A percentile compares a stretch with the other conserved stretches of the same genome.
Evolutionary conservation across 2,329 filamentous ascomycete genomes (phyloP).

Genomic region (Sarocladium brachiariae): DNA sequence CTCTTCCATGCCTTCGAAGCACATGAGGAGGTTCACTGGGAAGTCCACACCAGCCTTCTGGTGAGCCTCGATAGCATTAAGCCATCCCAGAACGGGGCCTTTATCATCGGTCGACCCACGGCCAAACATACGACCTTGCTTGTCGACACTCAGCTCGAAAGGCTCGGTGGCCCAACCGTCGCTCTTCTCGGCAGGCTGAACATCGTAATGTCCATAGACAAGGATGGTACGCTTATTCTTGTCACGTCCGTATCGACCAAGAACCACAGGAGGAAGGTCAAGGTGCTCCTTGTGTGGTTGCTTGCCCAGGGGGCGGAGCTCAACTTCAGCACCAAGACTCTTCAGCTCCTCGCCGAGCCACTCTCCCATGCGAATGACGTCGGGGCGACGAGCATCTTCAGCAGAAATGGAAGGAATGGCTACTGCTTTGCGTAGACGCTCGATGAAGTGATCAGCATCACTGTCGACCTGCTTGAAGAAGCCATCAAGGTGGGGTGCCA

Average conservation of each 20-base stretch:
- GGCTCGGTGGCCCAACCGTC: constrained; percentile 96
- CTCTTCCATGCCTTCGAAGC: constrained; percentile 99
- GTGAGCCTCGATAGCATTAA: constrained; percentile 97
- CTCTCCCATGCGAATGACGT: constrained; percentile 95
- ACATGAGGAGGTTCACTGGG: constrained; percentile 97
- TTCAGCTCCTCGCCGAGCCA: constrained; percentile 81
- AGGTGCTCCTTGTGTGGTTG: constrained; percentile 88
- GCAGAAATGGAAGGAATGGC: constrained; percentile 95
- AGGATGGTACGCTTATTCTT: constrained; percentile 90
- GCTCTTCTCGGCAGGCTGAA: constrained; percentile 86
- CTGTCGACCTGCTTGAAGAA: constrained; percentile 91
- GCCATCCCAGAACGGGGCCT: constrained; percentile 91
- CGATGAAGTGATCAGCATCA: constrained; percentile 75
- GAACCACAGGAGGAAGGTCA: constrained; percentile 84
- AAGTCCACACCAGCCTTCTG: constrained; percentile 91
- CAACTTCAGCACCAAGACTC: constrained; percentile 75
- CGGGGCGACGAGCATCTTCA: constrained; percentile 77
- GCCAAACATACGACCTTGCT: constrained; percentile 92
- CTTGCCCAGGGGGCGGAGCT: constrained; percentile 81
- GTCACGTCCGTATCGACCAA: constrained; percentile 88
- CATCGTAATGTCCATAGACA: constrained; percentile 98
- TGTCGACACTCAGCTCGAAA: constrained; percentile 79
- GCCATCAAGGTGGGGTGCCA: constrained; percentile 84
- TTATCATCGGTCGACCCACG: constrained; percentile 97
- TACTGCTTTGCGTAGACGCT: constrained; percentile 83